Evolutionary conservation across 1,284 basidiomycete species (phyloP), one percentile per base, ranked within the genome.

Genomic region (Lentinula novae-zelandiae): DNA sequence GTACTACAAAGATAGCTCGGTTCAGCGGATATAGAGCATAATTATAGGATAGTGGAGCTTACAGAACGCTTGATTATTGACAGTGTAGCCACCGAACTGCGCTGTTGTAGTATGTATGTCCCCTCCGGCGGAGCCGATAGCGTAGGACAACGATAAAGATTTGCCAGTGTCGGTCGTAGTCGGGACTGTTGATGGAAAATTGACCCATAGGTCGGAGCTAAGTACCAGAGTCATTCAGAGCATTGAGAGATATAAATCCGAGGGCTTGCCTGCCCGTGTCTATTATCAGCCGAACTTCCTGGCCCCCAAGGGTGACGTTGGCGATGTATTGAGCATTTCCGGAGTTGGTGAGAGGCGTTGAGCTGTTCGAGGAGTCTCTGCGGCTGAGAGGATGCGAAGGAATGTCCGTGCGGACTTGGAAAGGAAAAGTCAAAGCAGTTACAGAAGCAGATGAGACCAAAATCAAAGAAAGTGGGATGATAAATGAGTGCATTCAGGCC

Each of bases 61-160:
- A 91, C 90, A 73, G 70, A 86, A 91, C 8, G 87, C 87, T 69
- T 92, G 90, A 63, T 87, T 74, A 15, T 78, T 66, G 42, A 92
- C 79, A 2, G 79, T 82, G 67, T 80, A 83, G 55, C 79, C 75
- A 36, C 78, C 86, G 60, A 92, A 80, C 53, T 78, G 65, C 38
- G 88, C 73, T n/a, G 76, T 70, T 1, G 85, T 82, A 38, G 81
- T 78, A 67, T 83, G 78, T 42, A 89, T 77, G 63, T 84, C 72
- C 46, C 89, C 89, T 89, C 67, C 65, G 10, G 87, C 87, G 52
- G 75, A 76, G 51, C 89, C 89, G 31, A 90, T 82, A 6, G 89
- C 51, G 34, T 53, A 40, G 36, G 53, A 22, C 13, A 54, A 17
- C 12, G 53, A 54, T 36, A 60, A 40, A 13, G 53, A 85, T 59